Evolutionary conservation across 371 early-diverging fungal genomes (phyloP), one percentile per base, ranked within the genome.

Genomic region (Lichtheimia ornata): DNA sequence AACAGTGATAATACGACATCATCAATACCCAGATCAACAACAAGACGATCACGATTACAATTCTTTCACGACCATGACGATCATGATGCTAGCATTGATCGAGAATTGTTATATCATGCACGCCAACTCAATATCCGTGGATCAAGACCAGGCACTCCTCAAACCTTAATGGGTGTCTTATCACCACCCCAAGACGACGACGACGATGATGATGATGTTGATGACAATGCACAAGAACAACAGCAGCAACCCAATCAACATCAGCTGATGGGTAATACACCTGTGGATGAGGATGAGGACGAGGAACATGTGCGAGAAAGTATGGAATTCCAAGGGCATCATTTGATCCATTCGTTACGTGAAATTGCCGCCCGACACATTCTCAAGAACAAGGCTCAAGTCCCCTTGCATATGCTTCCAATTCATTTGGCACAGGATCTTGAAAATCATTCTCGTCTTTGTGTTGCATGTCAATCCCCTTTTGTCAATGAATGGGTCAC

Each of bases 401-500:
- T 71, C 27, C 82, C 66, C 15, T 24, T 73, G 4, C 58, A 64
- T 20, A 56, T 65, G 17, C 61, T 84, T n/a, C 81, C 84, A 6
- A 43, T 47, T 0, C 77, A 79, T 58, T 40, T 84, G 15, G 81
- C 74, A 2, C 63, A 81, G 43, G 76, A 84, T 41, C 62, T 83
- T 4, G 62, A 68, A 2, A 77, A 76, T 7, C 82, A 76, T 3
- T 20, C 53, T 45, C 53, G 79, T 5, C 64, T 73, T 0, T 87
- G 88, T 60, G 73, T 66, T 6, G 61, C 67, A 30, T 87, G 88
- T 44, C 74, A 76, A 6, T 58, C 69, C 6, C 79, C 85, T 0
- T 85, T 84, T 67, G 79, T 85, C 47, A 77, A 83, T 20, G 88
- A 87, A 63, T 85, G 86, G 86, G 72, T 87, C 3, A 80, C 84